These are phyloP conservation scores for Pythium guiyangense DNA, from an alignment of 352 stramenopile genomes.

Conservation along the genomic window DNA sequence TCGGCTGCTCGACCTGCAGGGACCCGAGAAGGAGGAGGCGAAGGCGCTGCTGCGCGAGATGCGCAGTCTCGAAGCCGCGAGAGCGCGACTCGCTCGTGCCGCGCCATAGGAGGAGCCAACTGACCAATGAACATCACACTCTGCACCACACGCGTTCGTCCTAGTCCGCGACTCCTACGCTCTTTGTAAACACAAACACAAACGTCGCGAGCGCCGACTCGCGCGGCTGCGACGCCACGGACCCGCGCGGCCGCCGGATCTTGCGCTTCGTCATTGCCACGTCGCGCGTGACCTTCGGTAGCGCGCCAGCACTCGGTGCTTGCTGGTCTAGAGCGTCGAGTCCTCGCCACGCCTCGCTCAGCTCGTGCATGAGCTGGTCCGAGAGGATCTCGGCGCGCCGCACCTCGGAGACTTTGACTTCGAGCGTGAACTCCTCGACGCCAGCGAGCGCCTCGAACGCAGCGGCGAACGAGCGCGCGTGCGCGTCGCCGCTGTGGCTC, in stretches of 20 bases:
- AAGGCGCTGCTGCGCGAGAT: conserved; percentile 80
- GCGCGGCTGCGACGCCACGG: neutral
- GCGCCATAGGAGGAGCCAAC: no score
- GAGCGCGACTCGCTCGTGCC: conserved; percentile 1
- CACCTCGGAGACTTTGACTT: conserved; percentile 11
- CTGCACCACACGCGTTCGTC: no score
- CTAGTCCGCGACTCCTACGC: no score
- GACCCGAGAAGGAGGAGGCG: conserved; percentile 77
- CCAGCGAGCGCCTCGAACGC: conserved; percentile 6
- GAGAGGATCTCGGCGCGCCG: conserved; percentile 9
- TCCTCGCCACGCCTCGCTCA: conserved; percentile 17
- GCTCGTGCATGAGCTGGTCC: conserved; percentile 13
- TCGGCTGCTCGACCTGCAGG: conserved; percentile 67
- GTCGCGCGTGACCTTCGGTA: conserved; percentile 10
- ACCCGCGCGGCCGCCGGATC: conserved; percentile 12
- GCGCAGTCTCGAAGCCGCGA: conserved; percentile 54
- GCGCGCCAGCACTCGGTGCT: no score
- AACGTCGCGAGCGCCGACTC: conserved; percentile 24
- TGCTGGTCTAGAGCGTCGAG: conserved; percentile 10
- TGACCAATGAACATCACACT: no score
- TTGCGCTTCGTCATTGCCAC: conserved; percentile 32
- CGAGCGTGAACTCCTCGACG: conserved; percentile 14
- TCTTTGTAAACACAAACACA: conserved; percentile 26
- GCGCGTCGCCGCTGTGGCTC: no score
- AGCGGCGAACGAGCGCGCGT: conserved; percentile 12